A percentile compares a stretch with the other conserved stretches of the same genome.
These are phyloP conservation scores for Ustilago shanxiensis DNA, from an alignment of 1,284 basidiomycete species.

Conservation along the genomic window DNA sequence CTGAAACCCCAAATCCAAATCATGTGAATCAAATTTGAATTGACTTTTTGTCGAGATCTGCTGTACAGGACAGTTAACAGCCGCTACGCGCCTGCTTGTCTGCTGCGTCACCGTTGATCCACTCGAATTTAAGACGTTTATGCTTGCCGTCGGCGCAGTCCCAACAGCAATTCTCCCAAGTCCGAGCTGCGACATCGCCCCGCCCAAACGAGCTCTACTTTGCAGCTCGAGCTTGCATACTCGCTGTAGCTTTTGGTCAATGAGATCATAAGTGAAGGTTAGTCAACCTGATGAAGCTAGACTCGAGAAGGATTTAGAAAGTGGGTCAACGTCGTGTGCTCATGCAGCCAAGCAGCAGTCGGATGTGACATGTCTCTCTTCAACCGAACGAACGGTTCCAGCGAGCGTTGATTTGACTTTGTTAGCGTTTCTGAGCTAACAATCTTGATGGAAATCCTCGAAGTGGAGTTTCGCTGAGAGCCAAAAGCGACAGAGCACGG, in stretches of 20 bases:
- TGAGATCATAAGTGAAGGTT: neutral
- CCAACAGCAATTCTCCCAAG: neutral
- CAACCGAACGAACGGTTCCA: too few species aligned
- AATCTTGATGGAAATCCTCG: neutral
- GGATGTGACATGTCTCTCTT: slow-evolving; percentile 7
- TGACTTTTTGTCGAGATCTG: too few species aligned
- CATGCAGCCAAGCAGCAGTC: neutral
- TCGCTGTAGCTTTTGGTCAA: too few species aligned
- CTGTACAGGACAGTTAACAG: too few species aligned
- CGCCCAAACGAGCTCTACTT: too few species aligned
- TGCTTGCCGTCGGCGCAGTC: neutral
- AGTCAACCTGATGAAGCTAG: neutral
- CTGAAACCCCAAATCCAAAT: too few species aligned
- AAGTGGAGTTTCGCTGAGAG: slow-evolving; percentile 1
- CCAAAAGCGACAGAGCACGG: neutral
- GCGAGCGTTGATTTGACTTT: too few species aligned
- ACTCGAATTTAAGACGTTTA: neutral
- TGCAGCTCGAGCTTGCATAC: too few species aligned
- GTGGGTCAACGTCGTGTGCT: slow-evolving; percentile 6
- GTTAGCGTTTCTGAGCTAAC: neutral
- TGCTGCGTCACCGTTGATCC: slow-evolving; percentile 1
- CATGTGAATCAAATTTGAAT: too few species aligned
- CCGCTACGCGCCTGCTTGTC: neutral
- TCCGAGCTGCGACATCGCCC: neutral
- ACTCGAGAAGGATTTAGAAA: neutral